Evolutionary conservation across 805 yeast genomes (phyloP).

Genomic region (Candida piceae): DNA sequence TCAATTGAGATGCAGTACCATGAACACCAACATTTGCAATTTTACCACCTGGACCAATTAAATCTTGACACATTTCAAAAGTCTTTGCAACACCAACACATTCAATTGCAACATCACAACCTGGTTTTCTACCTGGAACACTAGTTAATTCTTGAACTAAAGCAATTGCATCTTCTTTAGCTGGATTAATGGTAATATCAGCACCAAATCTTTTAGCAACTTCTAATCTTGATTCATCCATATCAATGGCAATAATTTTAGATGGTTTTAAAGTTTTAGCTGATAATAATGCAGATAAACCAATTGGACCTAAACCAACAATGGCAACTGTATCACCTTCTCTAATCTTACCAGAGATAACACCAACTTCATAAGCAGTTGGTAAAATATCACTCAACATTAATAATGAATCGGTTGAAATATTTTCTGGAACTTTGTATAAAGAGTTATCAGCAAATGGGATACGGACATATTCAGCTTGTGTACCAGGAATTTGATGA

Average conservation of each 20-base stretch:
- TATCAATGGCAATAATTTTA: slow-evolving; percentile 51
- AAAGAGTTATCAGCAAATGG: slow-evolving; percentile 44
- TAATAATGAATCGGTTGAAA: slow-evolving; percentile 43
- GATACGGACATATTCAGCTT: slow-evolving; percentile 54
- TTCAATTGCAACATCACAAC: slow-evolving; percentile 59
- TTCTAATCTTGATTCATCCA: slow-evolving; percentile 52
- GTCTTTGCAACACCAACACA: slow-evolving; percentile 64
- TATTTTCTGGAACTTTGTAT: slow-evolving; percentile 27
- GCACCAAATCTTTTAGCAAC: slow-evolving; percentile 60
- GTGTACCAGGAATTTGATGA: slow-evolving; percentile 63
- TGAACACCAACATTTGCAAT: slow-evolving; percentile 62
- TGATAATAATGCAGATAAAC: slow-evolving; percentile 55
- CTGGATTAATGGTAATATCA: slow-evolving; percentile 50
- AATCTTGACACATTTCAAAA: slow-evolving; percentile 52
- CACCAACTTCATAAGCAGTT: slow-evolving; percentile 65
- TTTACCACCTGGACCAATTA: slow-evolving; percentile 55
- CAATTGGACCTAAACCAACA: slow-evolving; percentile 67
- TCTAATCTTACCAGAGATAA: slow-evolving; percentile 46
- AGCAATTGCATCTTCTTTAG: slow-evolving; percentile 36
- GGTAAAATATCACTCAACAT: slow-evolving; percentile 64
- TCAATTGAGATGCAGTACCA: slow-evolving; percentile 37
- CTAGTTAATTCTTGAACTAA: slow-evolving; percentile 30
- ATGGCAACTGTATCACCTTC: slow-evolving; percentile 58
- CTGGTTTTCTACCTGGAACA: slow-evolving; percentile 32
- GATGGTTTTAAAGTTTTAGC: slow-evolving; percentile 52